These are phyloP conservation scores for Allium cepa DNA, from an alignment of 106 monocot species.

Conservation along the genomic window DNA sequence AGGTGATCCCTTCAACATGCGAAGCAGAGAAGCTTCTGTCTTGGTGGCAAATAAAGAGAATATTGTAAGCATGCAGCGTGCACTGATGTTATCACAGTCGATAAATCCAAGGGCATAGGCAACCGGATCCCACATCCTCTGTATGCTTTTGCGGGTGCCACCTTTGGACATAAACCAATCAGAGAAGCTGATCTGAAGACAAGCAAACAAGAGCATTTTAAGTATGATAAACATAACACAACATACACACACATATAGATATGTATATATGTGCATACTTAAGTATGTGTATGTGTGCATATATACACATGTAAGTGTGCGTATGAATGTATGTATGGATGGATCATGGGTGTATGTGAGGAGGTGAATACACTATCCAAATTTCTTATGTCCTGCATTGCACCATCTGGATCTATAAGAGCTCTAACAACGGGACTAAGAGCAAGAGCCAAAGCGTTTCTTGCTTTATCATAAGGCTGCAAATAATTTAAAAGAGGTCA, in stretches of 20 bases:
- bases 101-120: slow-evolving; percentile 98
- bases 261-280: no score
- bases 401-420: slow-evolving; percentile 90
- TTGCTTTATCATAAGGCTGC: slow-evolving; percentile 95
- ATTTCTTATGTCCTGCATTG: slow-evolving; percentile 73
- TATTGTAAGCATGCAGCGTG: slow-evolving; percentile 97
- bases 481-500: no score
- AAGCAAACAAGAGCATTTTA: slow-evolving; percentile 1
- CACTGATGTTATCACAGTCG: slow-evolving; percentile 96
- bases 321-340: no score
- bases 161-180: slow-evolving; percentile 99
- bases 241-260: no score
- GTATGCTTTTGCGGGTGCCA: slow-evolving; percentile 88
- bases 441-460: slow-evolving; percentile 94
- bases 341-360: not conserved
- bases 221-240: no score
- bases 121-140: slow-evolving; percentile 98
- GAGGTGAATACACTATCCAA: slow-evolving; percentile 39
- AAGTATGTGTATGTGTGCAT: no score
- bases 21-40: slow-evolving; percentile 92
- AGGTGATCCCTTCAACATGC: slow-evolving; percentile 97
- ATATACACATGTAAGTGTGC: no score
- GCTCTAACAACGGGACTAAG: slow-evolving; percentile 92
- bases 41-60: slow-evolving; percentile 93
- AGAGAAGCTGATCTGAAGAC: slow-evolving; percentile 74